phyloP scores from a whole-genome alignment of 2,329 filamentous ascomycete species.

The Cercospora zeina region DNA sequence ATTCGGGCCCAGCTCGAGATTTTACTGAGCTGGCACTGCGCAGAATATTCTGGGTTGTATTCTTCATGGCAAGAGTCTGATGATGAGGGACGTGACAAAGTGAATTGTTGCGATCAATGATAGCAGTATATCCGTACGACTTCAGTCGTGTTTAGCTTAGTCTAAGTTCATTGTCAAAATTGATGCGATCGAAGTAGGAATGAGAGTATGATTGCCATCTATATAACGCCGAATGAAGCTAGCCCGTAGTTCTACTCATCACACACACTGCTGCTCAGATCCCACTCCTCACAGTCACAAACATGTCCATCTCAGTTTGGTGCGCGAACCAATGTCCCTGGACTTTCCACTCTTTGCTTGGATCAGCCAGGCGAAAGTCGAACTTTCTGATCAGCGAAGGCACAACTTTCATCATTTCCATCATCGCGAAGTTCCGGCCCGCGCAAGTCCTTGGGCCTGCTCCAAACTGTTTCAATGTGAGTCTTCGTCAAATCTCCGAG shows the following conservation, averaged over 20 bases:
- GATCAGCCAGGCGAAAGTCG: background rate
- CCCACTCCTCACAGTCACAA: background rate
- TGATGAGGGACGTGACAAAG: too few relatives aligned
- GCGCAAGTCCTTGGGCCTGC: background rate
- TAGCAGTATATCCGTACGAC: too few relatives aligned
- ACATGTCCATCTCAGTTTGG: background rate
- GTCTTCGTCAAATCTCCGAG: background rate
- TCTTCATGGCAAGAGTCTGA: too few relatives aligned
- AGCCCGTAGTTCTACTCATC: background rate
- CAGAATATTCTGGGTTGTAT: too few relatives aligned
- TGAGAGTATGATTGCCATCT: background rate
- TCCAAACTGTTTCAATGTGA: background rate
- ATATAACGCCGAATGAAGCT: background rate
- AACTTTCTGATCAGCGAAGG: background rate
- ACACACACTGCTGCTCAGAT: background rate
- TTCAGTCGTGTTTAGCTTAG: too few relatives aligned
- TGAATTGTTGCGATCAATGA: too few relatives aligned
- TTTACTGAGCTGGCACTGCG: too few relatives aligned
- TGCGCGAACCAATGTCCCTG: conserved; percentile 1
- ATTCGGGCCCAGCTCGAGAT: too few relatives aligned
- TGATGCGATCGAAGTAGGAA: background rate
- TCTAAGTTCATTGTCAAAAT: too few relatives aligned
- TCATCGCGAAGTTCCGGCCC: background rate
- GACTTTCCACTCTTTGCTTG: background rate
- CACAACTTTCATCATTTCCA: background rate